A percentile compares a stretch with the other conserved stretches of the same genome.
These are phyloP conservation scores for Eimeria acervulina DNA, from an alignment of 169 alveolate genomes.

Conservation along the genomic window DNA sequence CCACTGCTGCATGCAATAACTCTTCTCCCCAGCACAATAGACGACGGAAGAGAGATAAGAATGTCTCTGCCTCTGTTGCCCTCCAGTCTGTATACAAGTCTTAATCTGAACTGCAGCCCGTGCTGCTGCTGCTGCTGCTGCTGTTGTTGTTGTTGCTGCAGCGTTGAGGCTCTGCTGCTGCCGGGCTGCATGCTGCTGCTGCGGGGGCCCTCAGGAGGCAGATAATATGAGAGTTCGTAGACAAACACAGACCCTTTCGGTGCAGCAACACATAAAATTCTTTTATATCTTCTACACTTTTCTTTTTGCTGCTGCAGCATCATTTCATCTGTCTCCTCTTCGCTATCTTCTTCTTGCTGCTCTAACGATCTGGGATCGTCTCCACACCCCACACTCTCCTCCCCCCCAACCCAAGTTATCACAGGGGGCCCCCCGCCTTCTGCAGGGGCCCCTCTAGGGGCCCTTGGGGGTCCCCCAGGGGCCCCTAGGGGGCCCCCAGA, in stretches of 20 bases:
- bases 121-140: conserved; percentile 44
- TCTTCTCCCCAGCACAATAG: conserved; percentile 36
- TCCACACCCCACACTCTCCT: not conserved
- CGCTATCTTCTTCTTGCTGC: not conserved
- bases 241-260: conserved; percentile 36
- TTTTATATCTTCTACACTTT: not conserved
- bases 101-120: conserved; percentile 45
- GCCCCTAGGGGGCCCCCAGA: conserved; percentile 29
- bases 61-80: conserved; percentile 62
- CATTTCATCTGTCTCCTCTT: conserved; percentile 5
- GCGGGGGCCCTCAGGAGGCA: too few species aligned
- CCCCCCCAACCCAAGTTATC: not conserved
- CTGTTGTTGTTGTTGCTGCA: conserved; percentile 18
- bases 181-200: too few species aligned
- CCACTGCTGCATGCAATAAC: conserved; percentile 74
- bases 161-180: not conserved
- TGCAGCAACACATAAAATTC: conserved; percentile 28
- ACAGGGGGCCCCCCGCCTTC: conserved; percentile 14
- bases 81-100: conserved; percentile 57
- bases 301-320: conserved; percentile 34
- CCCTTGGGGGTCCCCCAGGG: not conserved
- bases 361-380: not conserved
- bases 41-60: not conserved
- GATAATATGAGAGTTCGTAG: conserved; percentile 23
- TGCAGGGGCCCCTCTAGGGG: not conserved